Evolutionary conservation across 2,329 filamentous ascomycete genomes (phyloP), one percentile per base, ranked within the genome.

Genomic region (Graphiopsis chlorocephala): DNA sequence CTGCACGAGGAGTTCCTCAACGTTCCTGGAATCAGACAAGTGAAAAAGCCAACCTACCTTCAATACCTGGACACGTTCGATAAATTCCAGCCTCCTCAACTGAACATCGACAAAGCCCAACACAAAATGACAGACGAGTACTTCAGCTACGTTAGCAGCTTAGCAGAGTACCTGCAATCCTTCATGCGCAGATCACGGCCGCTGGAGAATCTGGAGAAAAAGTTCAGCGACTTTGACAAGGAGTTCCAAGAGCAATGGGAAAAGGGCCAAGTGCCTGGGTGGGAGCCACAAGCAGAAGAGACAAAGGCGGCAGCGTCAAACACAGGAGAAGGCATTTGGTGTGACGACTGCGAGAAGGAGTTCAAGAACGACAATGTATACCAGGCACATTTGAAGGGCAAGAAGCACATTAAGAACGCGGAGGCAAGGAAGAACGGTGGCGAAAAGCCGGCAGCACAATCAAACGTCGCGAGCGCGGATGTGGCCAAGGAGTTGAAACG

Each of bases 361-460:
- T 99, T 98, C 80, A 93, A 91, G 73, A 98, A 97, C 73, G 88
- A 95, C 69, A 97, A 97, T 67, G 92, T 97, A 56, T 97, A 96
- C 82, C 93, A 93, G 72, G 88, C 87, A 42, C 95, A 99, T 76
- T 79, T 99, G 67, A 90, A 82, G 0, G 94, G 94, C 48, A 94
- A 96, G 79, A 99, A 98, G 76, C 95, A 99, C 76, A 86, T 94
- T 76, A 92, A 92, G 72, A 91, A 91, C 0, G 91, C 90, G 0
- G 88, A 92, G 74, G 84, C 85, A 61, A 84, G 88, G 55, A 80
- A 83, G 68, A 75, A 79, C 73, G 25, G 60, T 29, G 60, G 60
- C 33, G 78, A 53, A 64, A 66, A 33, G 67, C 65, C 71, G 73
- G 72, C 17, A 73, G 70, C 6, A 73, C 74, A 11, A 65, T 64